Percentiles rank a stretch among this genome's conserved stretches.
Conservation (phyloP, 768 basidiomycete genomes). For the Suillus hirtellus region DNA sequence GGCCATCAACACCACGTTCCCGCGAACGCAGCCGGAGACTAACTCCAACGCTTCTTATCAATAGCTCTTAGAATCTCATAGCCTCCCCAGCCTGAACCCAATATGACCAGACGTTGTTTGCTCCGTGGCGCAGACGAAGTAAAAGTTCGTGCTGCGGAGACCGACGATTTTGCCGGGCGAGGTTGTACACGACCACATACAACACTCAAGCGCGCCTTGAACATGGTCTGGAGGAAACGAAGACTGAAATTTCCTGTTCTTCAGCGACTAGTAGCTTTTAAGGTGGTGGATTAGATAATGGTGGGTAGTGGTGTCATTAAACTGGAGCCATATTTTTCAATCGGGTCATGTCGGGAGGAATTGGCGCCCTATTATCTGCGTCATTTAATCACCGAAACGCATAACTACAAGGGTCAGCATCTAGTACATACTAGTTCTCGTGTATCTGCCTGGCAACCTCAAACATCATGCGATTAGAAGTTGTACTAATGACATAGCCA, state of each 20-base stretch:
- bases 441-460: neutral
- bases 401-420: neutral
- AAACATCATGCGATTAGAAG: neutral
- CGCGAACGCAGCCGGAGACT: slow-evolving; percentile 22
- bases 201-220: slow-evolving; percentile 15
- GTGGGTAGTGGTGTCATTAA: neutral
- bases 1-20: slow-evolving; percentile 10
- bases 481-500: neutral
- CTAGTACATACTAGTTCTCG: neutral
- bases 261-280: neutral
- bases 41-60: slow-evolving; percentile 74
- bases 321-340: neutral
- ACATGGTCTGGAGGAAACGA: slow-evolving; percentile 15
- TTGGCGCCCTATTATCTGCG: neutral
- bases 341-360: slow-evolving; percentile 9
- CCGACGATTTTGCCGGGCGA: slow-evolving; percentile 1
- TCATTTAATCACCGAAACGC: neutral
- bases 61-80: slow-evolving; percentile 66
- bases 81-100: slow-evolving; percentile 81
- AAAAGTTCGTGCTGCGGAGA: slow-evolving; percentile 34
- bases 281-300: slow-evolving; percentile 1
- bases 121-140: slow-evolving; percentile 35
- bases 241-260: neutral
- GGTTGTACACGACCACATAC: slow-evolving; percentile 8
- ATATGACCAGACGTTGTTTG: slow-evolving; percentile 56